Evolutionary conservation across 2,329 filamentous ascomycete species (phyloP).

Genomic region (Hymenoscyphus repandus): DNA sequence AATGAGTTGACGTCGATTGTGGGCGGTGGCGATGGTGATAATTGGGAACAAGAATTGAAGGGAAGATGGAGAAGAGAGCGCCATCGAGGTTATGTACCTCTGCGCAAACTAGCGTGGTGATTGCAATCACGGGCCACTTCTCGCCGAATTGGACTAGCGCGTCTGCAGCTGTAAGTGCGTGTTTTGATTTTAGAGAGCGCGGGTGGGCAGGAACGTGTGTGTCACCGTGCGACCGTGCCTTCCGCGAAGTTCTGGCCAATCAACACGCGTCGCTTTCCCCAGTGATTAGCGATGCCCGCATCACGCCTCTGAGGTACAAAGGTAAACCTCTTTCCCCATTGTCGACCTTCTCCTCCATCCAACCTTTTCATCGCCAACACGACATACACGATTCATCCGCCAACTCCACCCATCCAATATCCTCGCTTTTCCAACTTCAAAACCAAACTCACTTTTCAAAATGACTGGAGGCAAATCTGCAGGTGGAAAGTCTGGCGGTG

Average conservation of each 20-base stretch:
- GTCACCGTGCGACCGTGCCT: not conserved
- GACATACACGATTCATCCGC: slow-evolving; percentile 9
- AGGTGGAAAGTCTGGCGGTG: slow-evolving; percentile 82
- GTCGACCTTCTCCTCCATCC: slow-evolving; percentile 11
- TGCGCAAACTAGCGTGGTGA: slow-evolving; percentile 11
- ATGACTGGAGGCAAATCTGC: slow-evolving; percentile 99
- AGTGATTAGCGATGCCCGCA: slow-evolving; percentile 15
- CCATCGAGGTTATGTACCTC: slow-evolving; percentile 12
- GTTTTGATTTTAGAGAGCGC: slow-evolving; percentile 6
- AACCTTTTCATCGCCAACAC: slow-evolving; percentile 19
- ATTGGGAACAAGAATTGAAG: slow-evolving; percentile 11
- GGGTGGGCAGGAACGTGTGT: not conserved
- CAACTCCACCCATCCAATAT: slow-evolving; percentile 1
- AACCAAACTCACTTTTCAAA: slow-evolving; percentile 55
- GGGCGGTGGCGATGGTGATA: slow-evolving; percentile 7
- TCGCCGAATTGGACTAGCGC: slow-evolving; percentile 2
- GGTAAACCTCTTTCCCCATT: slow-evolving; percentile 10
- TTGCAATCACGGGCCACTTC: slow-evolving; percentile 13
- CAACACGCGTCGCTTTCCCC: not conserved
- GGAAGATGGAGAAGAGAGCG: slow-evolving; percentile 9
- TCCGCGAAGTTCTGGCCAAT: slow-evolving; percentile 1
- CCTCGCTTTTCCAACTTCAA: slow-evolving; percentile 21
- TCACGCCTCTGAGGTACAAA: slow-evolving; percentile 12
- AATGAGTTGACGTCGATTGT: slow-evolving; percentile 23
- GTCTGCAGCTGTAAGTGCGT: slow-evolving; percentile 8